A percentile compares a stretch with the other conserved stretches of the same genome.
Evolutionary conservation across 2,329 filamentous ascomycete genomes (phyloP).

Genomic region (Cladosporium cucumerinum): DNA sequence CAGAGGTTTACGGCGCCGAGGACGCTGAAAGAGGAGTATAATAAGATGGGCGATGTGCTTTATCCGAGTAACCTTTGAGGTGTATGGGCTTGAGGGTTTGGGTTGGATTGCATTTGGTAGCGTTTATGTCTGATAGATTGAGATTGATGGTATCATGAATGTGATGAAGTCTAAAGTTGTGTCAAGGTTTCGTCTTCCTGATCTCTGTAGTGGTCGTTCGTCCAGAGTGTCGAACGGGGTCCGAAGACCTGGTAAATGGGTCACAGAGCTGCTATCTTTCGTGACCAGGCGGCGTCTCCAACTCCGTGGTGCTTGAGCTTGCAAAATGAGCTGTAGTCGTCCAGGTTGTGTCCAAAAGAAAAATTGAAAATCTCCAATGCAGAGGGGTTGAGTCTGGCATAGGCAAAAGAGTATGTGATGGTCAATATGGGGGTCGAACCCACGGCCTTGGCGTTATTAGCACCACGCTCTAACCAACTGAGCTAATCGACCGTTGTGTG

Average conservation of each 20-base stretch:
- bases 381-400: neutral
- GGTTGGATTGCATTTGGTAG: neutral
- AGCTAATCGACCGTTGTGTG: slow-evolving; percentile 2
- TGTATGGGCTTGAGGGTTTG: neutral
- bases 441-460: slow-evolving; percentile 9
- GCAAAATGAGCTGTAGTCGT: neutral
- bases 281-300: neutral
- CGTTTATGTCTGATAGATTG: neutral
- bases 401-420: neutral
- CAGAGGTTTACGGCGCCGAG: slow-evolving; percentile 55
- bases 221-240: neutral
- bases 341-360: neutral
- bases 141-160: neutral
- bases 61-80: slow-evolving; percentile 49
- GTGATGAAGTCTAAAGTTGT: neutral
- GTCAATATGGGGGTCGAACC: slow-evolving; percentile 4
- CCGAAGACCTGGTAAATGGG: neutral
- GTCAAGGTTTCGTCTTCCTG: neutral
- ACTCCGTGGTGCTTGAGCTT: neutral
- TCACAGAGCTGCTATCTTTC: neutral
- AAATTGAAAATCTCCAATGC: neutral
- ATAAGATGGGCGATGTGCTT: slow-evolving; percentile 45
- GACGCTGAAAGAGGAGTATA: slow-evolving; percentile 56
- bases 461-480: slow-evolving; percentile 13
- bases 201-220: neutral